Percentiles rank a stretch among this genome's conserved stretches.
Conservation (phyloP, 106 monocot species). For the Dendrobium chrysotoxum region DNA sequence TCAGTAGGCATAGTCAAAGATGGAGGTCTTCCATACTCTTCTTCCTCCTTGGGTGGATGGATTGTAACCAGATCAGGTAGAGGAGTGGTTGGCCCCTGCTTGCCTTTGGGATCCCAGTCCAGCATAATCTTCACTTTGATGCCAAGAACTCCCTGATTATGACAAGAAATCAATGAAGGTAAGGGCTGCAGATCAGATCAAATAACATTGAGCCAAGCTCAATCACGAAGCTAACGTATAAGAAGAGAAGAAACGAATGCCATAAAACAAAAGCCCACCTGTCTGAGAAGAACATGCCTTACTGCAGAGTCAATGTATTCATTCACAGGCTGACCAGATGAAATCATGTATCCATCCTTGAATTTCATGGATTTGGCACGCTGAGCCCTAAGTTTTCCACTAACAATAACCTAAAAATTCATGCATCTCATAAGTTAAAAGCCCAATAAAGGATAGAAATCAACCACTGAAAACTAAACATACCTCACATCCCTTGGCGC, state of each 20-base stretch:
- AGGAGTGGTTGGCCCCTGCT: constrained; percentile 44
- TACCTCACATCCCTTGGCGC: constrained; percentile 80
- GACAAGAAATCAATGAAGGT: too few species aligned
- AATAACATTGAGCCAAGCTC: too few species aligned
- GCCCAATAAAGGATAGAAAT: too few species aligned
- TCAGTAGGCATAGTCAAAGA: neutral
- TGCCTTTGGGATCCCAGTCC: constrained; percentile 53
- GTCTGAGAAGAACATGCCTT: constrained; percentile 59
- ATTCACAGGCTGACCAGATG: constrained; percentile 65
- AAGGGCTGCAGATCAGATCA: too few species aligned
- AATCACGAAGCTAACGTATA: too few species aligned
- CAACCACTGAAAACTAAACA: too few species aligned
- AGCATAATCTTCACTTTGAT: constrained; percentile 58
- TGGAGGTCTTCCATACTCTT: constrained; percentile 19
- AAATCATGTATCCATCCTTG: constrained; percentile 79
- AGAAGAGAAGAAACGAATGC: too few species aligned
- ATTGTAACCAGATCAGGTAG: constrained; percentile 51
- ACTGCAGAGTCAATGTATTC: constrained; percentile 66
- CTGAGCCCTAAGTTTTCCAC: constrained; percentile 63
- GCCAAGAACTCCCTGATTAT: constrained; percentile 39
- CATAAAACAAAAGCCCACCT: neutral
- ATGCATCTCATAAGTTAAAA: too few species aligned
- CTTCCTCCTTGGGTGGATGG: constrained; percentile 41
- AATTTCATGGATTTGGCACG: constrained; percentile 76
- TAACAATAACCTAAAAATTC: constrained; percentile 24